Base-by-base conservation (phyloP, 371 early-diverging fungal species). In the Rhizomucor pusillus region DNA sequence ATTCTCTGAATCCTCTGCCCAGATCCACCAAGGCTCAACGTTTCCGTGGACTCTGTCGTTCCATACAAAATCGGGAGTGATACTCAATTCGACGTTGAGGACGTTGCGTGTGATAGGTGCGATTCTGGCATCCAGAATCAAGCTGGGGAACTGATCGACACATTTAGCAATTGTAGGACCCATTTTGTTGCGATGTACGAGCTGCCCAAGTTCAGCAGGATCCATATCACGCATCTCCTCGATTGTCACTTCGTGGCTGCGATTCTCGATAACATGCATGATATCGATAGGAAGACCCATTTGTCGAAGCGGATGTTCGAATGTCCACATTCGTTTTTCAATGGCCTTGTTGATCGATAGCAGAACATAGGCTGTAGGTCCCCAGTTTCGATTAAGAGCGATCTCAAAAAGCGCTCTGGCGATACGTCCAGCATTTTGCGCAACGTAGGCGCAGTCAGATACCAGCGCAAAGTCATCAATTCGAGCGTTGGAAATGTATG, bases 381-480 rank as follows among this genome's bases (percentile, higher is more conserved):
- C 91, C 95, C 95, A 97, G 63, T 86, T 86, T 22, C 96, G 78
- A 56, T 90, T 89, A 14, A 96, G 56, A 0, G 94, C 91, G 55
- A 98, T 92, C 59, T 99, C 97, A 70, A 97, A 97, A 46, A 98
- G 59, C 1, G 97, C 97, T 16, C 98, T 87, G n/a, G 95, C 78
- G 50, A 99, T 90, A 57, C 99, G 90, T 0, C 88, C 88, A 0
- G 93, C 89, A 65, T 95, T 97, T 65, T 97, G 95, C 7, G 91
- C 88, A 7, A 99, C 91, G 63, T 95, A 98, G 0, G 88, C 89
- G 40, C 85, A 79, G 65, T 99, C 99, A 0, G 97, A 92, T 1
- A 93, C 86, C 34, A 98, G 76, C 0, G 96, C 90, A 79, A 96
- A 97, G 59, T 94, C 95, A 25, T 94, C 90, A 46, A 95, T 69